Percentiles rank a stretch among this genome's conserved stretches.
These are phyloP conservation scores for Pythium folliculosum DNA, from an alignment of 352 stramenopile genomes.

Conservation along the genomic window DNA sequence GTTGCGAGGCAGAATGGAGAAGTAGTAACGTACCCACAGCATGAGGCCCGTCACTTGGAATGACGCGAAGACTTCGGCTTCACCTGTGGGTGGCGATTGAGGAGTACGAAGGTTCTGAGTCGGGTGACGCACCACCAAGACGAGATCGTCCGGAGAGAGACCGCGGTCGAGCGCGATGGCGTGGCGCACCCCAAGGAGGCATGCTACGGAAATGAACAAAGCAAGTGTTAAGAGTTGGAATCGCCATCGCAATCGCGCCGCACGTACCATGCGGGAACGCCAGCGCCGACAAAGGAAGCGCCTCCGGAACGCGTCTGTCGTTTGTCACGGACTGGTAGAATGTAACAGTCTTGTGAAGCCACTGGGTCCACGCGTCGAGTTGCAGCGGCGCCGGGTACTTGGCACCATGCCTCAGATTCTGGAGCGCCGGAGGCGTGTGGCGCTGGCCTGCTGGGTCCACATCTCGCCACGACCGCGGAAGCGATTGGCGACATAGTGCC, in stretches of 20 bases:
- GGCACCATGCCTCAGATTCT: not conserved
- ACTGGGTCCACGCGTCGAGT: slow-evolving; percentile 17
- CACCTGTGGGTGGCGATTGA: not conserved
- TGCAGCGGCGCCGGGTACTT: slow-evolving; percentile 6
- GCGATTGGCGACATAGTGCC: slow-evolving; percentile 1
- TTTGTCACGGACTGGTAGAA: slow-evolving; percentile 14
- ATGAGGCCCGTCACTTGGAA: slow-evolving; percentile 42
- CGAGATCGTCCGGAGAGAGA: slow-evolving; percentile 26
- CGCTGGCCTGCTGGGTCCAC: not conserved
- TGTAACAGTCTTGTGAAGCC: slow-evolving; percentile 15
- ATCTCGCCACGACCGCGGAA: slow-evolving; percentile 14
- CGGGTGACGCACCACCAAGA: slow-evolving; percentile 22
- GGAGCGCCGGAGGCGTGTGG: not conserved
- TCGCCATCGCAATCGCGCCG: not conserved
- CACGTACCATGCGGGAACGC: slow-evolving; percentile 45
- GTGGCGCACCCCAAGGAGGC: slow-evolving; percentile 40
- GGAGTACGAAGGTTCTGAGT: not conserved
- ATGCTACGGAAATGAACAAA: slow-evolving; percentile 28
- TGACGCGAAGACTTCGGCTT: slow-evolving; percentile 27
- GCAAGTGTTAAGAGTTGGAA: not conserved
- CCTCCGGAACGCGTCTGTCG: not conserved
- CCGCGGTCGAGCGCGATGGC: slow-evolving; percentile 30
- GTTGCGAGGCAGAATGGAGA: not conserved
- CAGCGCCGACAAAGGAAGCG: slow-evolving; percentile 44
- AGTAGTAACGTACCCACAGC: slow-evolving; percentile 53